phyloP scores from a whole-genome alignment of 2,329 filamentous ascomycete genomes.

The Diaporthe longicolla region DNA sequence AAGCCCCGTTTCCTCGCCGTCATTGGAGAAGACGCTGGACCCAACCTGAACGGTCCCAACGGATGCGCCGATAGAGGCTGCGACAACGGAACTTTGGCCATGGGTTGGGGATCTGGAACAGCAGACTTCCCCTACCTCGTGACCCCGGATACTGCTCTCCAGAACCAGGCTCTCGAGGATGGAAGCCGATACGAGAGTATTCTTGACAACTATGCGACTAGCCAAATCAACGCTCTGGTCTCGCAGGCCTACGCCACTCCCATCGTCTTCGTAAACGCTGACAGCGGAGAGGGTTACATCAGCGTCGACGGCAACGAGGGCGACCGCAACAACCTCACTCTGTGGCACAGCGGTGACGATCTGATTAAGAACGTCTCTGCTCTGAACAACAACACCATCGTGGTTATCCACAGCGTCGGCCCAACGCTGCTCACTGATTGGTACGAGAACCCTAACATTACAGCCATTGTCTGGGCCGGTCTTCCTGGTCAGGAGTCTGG shows the following conservation, averaged over 20 bases:
- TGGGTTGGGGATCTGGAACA: constrained; percentile 85
- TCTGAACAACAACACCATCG: constrained; percentile 88
- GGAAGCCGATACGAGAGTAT: constrained; percentile 75
- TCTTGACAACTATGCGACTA: constrained; percentile 74
- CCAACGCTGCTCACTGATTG: constrained; percentile 83
- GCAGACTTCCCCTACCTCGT: constrained; percentile 82
- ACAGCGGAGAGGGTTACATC: constrained; percentile 90
- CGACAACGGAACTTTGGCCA: constrained; percentile 74
- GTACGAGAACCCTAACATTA: constrained; percentile 83
- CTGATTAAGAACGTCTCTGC: constrained; percentile 86
- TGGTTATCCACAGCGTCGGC: constrained; percentile 89
- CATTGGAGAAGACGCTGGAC: constrained; percentile 86
- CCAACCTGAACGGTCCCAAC: constrained; percentile 82
- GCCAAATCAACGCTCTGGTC: constrained; percentile 73
- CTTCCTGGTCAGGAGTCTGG: constrained; percentile 88
- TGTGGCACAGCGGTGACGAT: constrained; percentile 86
- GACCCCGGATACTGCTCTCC: constrained; percentile 80
- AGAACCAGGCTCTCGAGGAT: constrained; percentile 72
- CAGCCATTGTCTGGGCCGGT: constrained; percentile 86
- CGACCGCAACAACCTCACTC: constrained; percentile 91
- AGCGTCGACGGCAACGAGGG: constrained; percentile 85
- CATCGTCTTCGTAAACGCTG: constrained; percentile 91
- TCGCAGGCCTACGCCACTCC: constrained; percentile 75
- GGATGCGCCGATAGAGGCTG: constrained; percentile 79
- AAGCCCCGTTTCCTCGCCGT: constrained; percentile 82